These are phyloP conservation scores for Emergomyces africanus DNA, from an alignment of 2,329 filamentous ascomycete genomes.

Conservation along the genomic window DNA sequence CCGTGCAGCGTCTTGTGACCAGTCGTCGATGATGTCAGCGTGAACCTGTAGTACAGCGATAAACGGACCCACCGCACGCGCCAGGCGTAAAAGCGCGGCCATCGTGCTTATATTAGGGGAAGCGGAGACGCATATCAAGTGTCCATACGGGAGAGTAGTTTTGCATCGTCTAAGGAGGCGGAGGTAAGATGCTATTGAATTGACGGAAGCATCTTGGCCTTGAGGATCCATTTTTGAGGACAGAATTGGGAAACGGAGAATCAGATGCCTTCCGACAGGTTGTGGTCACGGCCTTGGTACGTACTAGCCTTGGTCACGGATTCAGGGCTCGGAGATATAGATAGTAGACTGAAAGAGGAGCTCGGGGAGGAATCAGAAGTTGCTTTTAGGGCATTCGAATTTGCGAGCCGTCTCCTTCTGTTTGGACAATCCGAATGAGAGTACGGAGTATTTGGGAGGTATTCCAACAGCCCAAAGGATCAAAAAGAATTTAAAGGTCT, in stretches of 20 bases:
- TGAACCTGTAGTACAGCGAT: constrained; percentile 50
- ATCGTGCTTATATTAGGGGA: constrained; percentile 47
- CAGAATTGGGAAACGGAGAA: background rate
- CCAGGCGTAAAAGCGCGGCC: constrained; percentile 41
- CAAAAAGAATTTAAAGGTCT: background rate
- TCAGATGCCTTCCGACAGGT: background rate
- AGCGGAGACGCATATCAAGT: constrained; percentile 33
- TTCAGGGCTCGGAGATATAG: background rate
- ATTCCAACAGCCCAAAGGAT: background rate
- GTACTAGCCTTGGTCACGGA: background rate
- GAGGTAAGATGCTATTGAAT: constrained; percentile 27
- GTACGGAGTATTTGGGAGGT: background rate
- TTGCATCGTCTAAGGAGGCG: constrained; percentile 22
- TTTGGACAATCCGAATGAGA: background rate
- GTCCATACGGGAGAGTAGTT: constrained; percentile 24
- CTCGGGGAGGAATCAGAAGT: background rate
- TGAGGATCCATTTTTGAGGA: constrained; percentile 5
- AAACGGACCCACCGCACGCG: constrained; percentile 46
- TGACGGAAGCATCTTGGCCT: constrained; percentile 12
- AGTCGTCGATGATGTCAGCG: constrained; percentile 50
- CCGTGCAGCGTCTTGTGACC: constrained; percentile 41
- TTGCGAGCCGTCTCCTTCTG: background rate
- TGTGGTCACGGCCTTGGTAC: background rate
- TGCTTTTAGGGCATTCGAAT: background rate
- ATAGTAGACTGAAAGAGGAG: background rate